Evolutionary conservation across 2,329 filamentous ascomycete species (phyloP), one percentile per base, ranked within the genome.

Genomic region (Clonostachys solani): DNA sequence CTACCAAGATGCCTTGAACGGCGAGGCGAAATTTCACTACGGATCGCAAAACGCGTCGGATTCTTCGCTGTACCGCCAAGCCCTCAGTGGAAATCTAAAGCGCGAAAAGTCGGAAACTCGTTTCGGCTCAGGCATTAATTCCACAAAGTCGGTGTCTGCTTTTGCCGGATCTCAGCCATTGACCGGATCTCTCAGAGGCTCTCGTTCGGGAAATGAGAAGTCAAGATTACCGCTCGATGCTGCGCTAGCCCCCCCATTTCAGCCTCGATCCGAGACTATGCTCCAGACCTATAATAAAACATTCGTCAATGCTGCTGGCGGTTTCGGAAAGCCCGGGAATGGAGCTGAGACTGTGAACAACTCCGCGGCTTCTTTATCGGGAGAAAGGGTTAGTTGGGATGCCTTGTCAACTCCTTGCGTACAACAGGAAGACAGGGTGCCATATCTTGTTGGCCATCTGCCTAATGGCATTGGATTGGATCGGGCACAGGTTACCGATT

Each of bases 381-480:
- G 23, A 29, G 23, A 29, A 10, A 29, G 9, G 9, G 23, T 29
- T 10, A 29, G 23, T 29, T 29, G 23, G 23, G 23, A 29, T 10
- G 23, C 23, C 23, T 29, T 29, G 8, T 29, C 23, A 29, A 29
- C 23, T 29, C 23, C 23, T 8, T 29, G 9, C 23, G 23, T 29
- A 29, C 23, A 8, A 29, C 23, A 29, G 23, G 23, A 29, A 29
- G 2, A 34, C 15, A n/a, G 29, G 43, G 48, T 41, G 40, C 80
- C 81, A 1, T 84, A 84, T 53, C 71, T 84, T 16, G 62, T 82
- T 44, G 81, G 80, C 33, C 66, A 64, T 33, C 64, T 80, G 17
- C 76, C 76, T 23, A 59, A 61, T 16, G 74, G 72, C 5, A 56
- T 72, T 44, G 65, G 65, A 17, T 57, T 67, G n/a, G 67, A 69